Percentiles rank a stretch among this genome's conserved stretches.
These are phyloP conservation scores for Ogataea siamensis DNA, from an alignment of 805 yeast species.

Conservation along the genomic window DNA sequence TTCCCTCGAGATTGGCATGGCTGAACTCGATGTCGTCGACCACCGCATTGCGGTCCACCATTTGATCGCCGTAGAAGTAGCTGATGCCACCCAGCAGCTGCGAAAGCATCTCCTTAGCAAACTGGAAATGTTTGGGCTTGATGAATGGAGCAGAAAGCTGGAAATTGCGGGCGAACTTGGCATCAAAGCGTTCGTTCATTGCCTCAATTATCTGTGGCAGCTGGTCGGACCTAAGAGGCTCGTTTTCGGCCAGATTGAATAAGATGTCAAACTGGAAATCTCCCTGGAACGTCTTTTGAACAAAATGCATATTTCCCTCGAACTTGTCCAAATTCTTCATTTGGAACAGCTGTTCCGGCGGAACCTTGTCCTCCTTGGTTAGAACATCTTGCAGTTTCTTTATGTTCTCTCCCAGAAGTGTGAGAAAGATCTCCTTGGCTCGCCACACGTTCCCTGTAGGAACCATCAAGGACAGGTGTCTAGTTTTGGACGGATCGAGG, in stretches of 20 bases:
- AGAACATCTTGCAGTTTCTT: constrained; percentile 35
- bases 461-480: constrained; percentile 64
- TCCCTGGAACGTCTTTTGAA: constrained; percentile 77
- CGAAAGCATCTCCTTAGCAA: constrained; percentile 78
- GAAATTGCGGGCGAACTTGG: constrained; percentile 51
- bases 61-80: constrained; percentile 78
- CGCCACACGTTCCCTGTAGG: constrained; percentile 76
- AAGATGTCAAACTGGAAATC: constrained; percentile 70
- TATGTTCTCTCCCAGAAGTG: constrained; percentile 70
- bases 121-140: constrained; percentile 40
- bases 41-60: constrained; percentile 71
- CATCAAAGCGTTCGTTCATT: constrained; percentile 42
- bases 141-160: constrained; percentile 55
- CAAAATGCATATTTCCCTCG: constrained; percentile 73
- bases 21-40: constrained; percentile 71
- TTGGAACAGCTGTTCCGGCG: constrained; percentile 50
- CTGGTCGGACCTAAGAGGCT: constrained; percentile 36
- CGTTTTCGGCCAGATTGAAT: constrained; percentile 48
- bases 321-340: constrained; percentile 58
- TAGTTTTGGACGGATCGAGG: constrained; percentile 58
- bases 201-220: constrained; percentile 37
- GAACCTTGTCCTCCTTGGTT: constrained; percentile 25
- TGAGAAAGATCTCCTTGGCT: constrained; percentile 71
- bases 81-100: constrained; percentile 89
- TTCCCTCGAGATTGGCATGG: constrained; percentile 45